These are phyloP conservation scores for Verbena officinalis DNA, from an alignment of 257 asterid species.

Conservation along the genomic window DNA sequence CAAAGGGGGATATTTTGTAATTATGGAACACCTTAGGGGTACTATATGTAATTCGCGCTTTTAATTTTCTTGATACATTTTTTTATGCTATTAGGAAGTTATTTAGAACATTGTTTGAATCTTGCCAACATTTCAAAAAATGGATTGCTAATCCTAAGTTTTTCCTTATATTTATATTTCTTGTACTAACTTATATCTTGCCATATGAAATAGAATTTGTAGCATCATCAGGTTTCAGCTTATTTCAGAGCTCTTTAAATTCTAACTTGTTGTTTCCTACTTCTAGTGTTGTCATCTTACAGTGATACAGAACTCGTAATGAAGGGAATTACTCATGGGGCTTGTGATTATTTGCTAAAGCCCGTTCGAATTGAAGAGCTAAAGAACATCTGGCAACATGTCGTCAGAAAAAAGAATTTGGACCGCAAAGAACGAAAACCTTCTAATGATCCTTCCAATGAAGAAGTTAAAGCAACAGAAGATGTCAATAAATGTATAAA, in stretches of 20 bases:
- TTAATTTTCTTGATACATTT: too few species aligned
- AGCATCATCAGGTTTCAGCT: too few species aligned
- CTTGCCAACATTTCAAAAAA: too few species aligned
- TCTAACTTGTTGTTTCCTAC: neutral
- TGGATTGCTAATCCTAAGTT: too few species aligned
- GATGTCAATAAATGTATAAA: slow-evolving; percentile 6
- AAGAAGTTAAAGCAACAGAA: slow-evolving; percentile 41
- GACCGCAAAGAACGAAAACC: slow-evolving; percentile 38
- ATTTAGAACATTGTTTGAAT: too few species aligned
- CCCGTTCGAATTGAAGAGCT: slow-evolving; percentile 57
- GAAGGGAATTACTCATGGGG: slow-evolving; percentile 63
- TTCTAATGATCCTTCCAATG: slow-evolving; percentile 38
- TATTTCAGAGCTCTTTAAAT: neutral
- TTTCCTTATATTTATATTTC: too few species aligned
- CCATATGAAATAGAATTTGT: too few species aligned
- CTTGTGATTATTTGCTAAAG: slow-evolving; percentile 57
- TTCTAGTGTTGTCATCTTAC: slow-evolving; percentile 56
- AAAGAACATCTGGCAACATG: slow-evolving; percentile 72
- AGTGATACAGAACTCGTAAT: slow-evolving; percentile 46
- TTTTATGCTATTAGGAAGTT: too few species aligned
- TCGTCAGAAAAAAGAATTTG: slow-evolving; percentile 48
- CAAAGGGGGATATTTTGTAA: too few species aligned
- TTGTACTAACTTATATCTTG: too few species aligned
- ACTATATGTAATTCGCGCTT: too few species aligned
- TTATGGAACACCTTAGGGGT: too few species aligned